Evolutionary conservation across 1,139 yeast genomes (phyloP), one percentile per base, ranked within the genome.

Genomic region (Taiozyma sp.): DNA sequence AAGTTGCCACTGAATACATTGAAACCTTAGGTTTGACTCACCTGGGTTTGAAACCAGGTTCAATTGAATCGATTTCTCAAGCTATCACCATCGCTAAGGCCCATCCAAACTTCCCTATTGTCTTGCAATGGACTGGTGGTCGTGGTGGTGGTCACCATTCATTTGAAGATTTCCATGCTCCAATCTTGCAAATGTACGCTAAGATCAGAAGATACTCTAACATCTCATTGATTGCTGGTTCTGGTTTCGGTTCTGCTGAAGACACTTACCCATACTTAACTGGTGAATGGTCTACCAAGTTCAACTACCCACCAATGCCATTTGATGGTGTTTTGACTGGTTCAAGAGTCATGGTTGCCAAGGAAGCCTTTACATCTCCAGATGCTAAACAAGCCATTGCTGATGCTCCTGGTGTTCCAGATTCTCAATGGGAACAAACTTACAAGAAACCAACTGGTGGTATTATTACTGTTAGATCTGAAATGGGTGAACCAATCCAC

Each of bases 111-210:
- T 93, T 95, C 91, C 99, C 99, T 59, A 89, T 93, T 65, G 92
- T 93, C 53, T 77, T 93, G 64, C 99, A 93, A 79, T 93, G 99
- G 99, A 93, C 99, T 58, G 99, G 98, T 80, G 99, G 99, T 71
- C 92, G 99, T 81, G 99, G 97, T 76, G 99, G 99, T 80, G 99
- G 99, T 67, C 99, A 93, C 71, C 99, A 93, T 73, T 92, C 98
- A 52, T 93, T 84, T 68, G 99, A 93, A 78, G 99, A 93, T 74
- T 91, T 92, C 95, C 99, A 93, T 71, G 93, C 92, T 67, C 99
- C 99, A 63, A 81, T 93, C 63, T 75, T 93, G 67, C 97, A 90
- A 71, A 93, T 92, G 93, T 93, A 93, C 74, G 78, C 96, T 61
- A 87, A 88, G 76, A 87, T 93, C 66, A 88, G 99, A 81, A 87